Evolutionary conservation across 306 rosid genomes (phyloP), one percentile per base, ranked within the genome.

Genomic region (Cicer pinnatifidum): DNA sequence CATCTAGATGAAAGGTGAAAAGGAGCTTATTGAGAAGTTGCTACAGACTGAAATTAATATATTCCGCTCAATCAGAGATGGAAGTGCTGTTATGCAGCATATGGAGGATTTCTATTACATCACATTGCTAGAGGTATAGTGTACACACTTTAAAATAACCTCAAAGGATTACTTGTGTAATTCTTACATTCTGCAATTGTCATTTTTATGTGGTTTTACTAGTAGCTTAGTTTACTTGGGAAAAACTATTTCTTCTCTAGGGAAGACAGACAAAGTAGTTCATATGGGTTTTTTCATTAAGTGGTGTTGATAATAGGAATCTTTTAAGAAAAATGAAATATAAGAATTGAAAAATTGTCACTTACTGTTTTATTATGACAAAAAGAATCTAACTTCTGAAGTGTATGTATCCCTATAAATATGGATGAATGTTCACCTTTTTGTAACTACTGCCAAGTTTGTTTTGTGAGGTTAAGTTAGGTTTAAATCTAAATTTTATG

Each of bases 61-160:
- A 80, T 93, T 89, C 85, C 92, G 90, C 43, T 80, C 98, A 73
- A 85, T 93, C 71, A 91, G 98, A 86, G 98, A 93, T 84, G 98
- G 98, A 75, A 93, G 76, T 81, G 97, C 96, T 45, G 83, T 89
- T 44, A 93, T 89, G 97, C 98, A 93, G 84, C 98, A 93, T 68
- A 93, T 93, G 98, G 98, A 93, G 81, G 98, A 93, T 87, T 91
- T 93, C 82, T 93, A 93, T 85, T 91, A 93, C 81, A 85, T 91
- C 74, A 80, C 98, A 2, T 73, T 93, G 63, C 87, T 93, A 48
- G 98, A 93, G 96, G 98, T 93, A 82, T 53, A 16, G 44, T 44
- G 48, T 57, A 45, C 47, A 60, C 38, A 20, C 63, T 44, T 63
- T 50, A 33, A 59, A 74, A 53, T 46, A 11, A 60, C 61, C 35